Evolutionary conservation across 2,329 filamentous ascomycete species (phyloP).

Genomic region (Monosporascus sp.): DNA sequence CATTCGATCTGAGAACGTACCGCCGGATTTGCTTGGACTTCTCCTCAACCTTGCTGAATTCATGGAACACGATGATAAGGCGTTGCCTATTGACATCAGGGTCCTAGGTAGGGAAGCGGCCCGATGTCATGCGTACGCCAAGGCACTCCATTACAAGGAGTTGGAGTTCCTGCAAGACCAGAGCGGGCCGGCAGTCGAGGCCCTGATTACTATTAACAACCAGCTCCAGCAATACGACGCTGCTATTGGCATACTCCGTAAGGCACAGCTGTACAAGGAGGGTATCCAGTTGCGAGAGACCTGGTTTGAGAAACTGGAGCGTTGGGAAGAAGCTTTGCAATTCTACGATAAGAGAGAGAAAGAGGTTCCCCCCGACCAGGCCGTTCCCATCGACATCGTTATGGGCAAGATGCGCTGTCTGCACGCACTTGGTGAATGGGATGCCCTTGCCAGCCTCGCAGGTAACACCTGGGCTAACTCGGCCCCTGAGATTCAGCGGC

Average conservation of each 20-base stretch:
- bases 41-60: conserved; percentile 96
- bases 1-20: conserved; percentile 90
- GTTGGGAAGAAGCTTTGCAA: conserved; percentile 93
- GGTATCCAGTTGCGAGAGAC: conserved; percentile 91
- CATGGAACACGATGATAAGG: conserved; percentile 99
- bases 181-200: conserved; percentile 90
- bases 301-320: conserved; percentile 97
- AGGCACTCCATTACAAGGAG: conserved; percentile 98
- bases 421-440: conserved; percentile 96
- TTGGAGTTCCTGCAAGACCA: conserved; percentile 97
- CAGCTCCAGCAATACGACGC: conserved; percentile 98
- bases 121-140: conserved; percentile 96
- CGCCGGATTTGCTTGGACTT: conserved; percentile 89
- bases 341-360: conserved; percentile 85
- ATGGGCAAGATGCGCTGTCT: conserved; percentile 99
- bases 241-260: conserved; percentile 93
- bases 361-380: conserved; percentile 53
- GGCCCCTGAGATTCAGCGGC: conserved; percentile 76
- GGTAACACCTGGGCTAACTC: conserved; percentile 94
- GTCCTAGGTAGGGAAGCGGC: conserved; percentile 91
- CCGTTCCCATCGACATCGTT: conserved; percentile 79
- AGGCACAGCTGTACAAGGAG: conserved; percentile 92
- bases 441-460: conserved; percentile 79
- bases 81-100: conserved; percentile 92
- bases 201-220: conserved; percentile 98